A percentile compares a stretch with the other conserved stretches of the same genome.
Conservation (phyloP, 192 early-diverging fungal species). For the Backusella liffmaniae region DNA sequence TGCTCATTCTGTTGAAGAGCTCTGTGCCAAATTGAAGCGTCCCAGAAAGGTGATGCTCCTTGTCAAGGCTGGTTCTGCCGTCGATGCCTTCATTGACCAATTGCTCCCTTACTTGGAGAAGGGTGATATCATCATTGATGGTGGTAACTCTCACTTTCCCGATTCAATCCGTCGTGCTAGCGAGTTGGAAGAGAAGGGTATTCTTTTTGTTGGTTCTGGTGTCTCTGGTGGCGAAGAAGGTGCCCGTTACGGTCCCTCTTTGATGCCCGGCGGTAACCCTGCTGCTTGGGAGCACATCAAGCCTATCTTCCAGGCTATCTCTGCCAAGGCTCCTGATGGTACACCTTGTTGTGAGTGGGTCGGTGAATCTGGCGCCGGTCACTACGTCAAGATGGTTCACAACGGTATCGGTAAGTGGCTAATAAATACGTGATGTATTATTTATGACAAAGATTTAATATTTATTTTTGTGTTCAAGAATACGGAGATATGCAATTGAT, state of each 20-base stretch:
- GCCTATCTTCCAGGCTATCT: constrained; percentile 95
- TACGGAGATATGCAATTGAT: constrained; percentile 99
- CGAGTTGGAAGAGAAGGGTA: constrained; percentile 84
- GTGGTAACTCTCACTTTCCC: constrained; percentile 99
- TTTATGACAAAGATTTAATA: no score
- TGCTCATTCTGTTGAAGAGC: constrained; percentile 91
- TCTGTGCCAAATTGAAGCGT: constrained; percentile 90
- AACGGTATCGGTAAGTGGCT: constrained; percentile 92
- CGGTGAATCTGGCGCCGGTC: constrained; percentile 93
- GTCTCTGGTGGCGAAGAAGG: constrained; percentile 99
- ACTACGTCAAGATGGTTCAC: constrained; percentile 99
- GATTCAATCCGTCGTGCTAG: constrained; percentile 91
- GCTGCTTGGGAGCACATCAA: constrained; percentile 93
- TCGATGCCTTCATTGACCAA: constrained; percentile 94
- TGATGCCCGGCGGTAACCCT: constrained; percentile 96
- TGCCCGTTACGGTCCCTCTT: constrained; percentile 92
- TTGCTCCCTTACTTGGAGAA: constrained; percentile 84
- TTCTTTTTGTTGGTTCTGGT: constrained; percentile 95
- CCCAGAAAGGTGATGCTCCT: constrained; percentile 98
- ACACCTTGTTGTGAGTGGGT: constrained; percentile 99
- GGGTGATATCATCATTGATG: constrained; percentile 97
- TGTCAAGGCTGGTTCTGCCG: constrained; percentile 94
- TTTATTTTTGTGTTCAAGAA: no score
- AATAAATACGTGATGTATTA: no score
- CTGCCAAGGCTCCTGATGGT: constrained; percentile 83